phyloP scores from a whole-genome alignment of 805 yeast genomes.

The Sungouiella blattae region DNA sequence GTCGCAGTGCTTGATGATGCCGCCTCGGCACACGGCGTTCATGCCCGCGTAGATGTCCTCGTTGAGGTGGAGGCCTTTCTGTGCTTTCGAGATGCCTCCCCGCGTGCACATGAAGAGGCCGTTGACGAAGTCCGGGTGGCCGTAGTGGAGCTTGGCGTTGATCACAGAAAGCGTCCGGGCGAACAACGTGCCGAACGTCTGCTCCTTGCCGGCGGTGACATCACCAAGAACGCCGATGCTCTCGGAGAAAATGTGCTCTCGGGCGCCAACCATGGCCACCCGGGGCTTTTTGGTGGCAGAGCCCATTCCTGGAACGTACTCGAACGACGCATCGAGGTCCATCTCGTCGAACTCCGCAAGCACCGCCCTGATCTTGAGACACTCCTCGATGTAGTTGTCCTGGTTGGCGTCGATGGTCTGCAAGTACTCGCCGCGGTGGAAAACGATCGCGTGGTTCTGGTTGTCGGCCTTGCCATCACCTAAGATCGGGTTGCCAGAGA shows the following conservation, averaged over 20 bases:
- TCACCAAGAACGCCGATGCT: conserved; percentile 91
- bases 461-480: conserved; percentile 98
- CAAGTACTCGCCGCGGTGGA: conserved; percentile 89
- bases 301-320: conserved; percentile 55
- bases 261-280: conserved; percentile 91
- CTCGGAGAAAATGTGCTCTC: conserved; percentile 93
- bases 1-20: conserved; percentile 92
- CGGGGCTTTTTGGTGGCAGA: conserved; percentile 40
- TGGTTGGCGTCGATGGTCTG: conserved; percentile 96
- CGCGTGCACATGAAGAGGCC: conserved; percentile 90
- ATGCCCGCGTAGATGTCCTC: conserved; percentile 97
- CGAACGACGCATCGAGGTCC: conserved; percentile 49
- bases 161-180: conserved; percentile 91
- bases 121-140: conserved; percentile 94
- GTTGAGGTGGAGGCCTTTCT: conserved; percentile 85
- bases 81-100: conserved; percentile 95
- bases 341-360: conserved; percentile 89
- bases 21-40: conserved; percentile 85
- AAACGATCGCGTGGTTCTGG: conserved; percentile 83
- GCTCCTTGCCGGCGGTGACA: conserved; percentile 96
- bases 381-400: conserved; percentile 92
- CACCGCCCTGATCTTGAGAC: conserved; percentile 83
- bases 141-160: conserved; percentile 93
- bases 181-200: conserved; percentile 93
- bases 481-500: conserved; percentile 90